Evolutionary conservation across 2,329 filamentous ascomycete genomes (phyloP), one percentile per base, ranked within the genome.

Genomic region (Immersiporthe knoxdaviesiana): DNA sequence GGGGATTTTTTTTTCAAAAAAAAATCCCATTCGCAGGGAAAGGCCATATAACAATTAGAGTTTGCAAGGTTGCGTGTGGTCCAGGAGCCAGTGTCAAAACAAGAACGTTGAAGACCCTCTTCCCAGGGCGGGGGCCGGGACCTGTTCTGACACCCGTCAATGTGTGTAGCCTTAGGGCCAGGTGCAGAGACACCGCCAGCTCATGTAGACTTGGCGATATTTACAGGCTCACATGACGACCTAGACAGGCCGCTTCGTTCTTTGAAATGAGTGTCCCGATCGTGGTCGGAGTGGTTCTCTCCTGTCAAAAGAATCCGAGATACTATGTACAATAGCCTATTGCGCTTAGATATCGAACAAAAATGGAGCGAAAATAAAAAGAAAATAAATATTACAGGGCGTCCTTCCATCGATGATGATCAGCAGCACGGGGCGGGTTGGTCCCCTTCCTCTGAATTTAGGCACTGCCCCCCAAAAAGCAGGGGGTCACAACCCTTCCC

Each of bases 31-130:
- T 30, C 27, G 14, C 52, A 30, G 27, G 52, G 52, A 18, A 56
- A 18, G 52, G 14, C 32, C 32, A 27, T 24, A 32, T n/a, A 37
- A 11, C n/a, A 56, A 30, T 27, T 56, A 65, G 14, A 37, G 50
- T 56, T 54, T 41, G 63, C 35, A 39, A 27, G 52, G 63, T 41
- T 52, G 37, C 14, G 63, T 52, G 37, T 7, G 63, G 47, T 30
- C 63, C 47, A 64, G 6, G 11, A 39, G 16, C 62, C 32, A 54
- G 37, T 39, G 47, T 58, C 63, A 65, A 65, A 65, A 56, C 63
- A 27, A 14, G 50, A 65, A 54, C 47, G 44, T 18, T 41, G 63
- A 35, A 39, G 63, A 65, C 39, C 63, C n/a, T 21, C 63, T 14
- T 21, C 30, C 3, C 35, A 32, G 44, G 47, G 60, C 41, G 35